Evolutionary conservation across 2,329 filamentous ascomycete genomes (phyloP), one percentile per base, ranked within the genome.

Genomic region (Mariannaea elegans): DNA sequence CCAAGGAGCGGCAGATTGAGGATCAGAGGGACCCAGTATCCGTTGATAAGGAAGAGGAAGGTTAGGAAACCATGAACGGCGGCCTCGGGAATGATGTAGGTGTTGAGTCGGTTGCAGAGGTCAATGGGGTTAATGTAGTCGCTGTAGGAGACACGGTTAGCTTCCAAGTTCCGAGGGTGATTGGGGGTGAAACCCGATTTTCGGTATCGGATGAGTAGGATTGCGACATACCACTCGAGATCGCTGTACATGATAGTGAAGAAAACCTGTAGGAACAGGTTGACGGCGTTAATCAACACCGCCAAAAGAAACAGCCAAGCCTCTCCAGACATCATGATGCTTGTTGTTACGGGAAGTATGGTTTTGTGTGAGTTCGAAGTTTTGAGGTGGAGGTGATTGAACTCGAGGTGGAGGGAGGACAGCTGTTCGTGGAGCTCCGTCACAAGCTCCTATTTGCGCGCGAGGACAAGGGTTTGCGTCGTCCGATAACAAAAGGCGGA

Each of bases 191-290:
- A 63, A 55, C 61, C 9, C 24, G 24, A 6, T 27, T 48, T 54
- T 58, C 61, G 57, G 61, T 49, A 45, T 36, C 39, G 39, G 55
- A 39, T 64, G 53, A 54, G 59, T 14, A 39, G 27, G 53, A 44
- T 46, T 38, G 53, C 51, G 48, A 84, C 92, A 75, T 83, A 97
- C 94, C 95, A 99, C 90, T 99, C 95, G 74, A 99, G 82, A 86
- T 99, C 95, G 80, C 93, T 97, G 83, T 98, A 99, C 96, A 99
- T 99, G 77, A 99, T 99, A 59, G 95, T 99, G 84, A 99, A 99
- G 87, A 99, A 99, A 73, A 99, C 95, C 84, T 99, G 96, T 59
- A 99, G 87, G 81, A 99, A 99, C 75, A 99, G 87, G 85, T 99
- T 99, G 88, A 99, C 94, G 83, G 95, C 95, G 84, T 99, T 99